Evolutionary conservation across 164 flowering plant species (phyloP), one percentile per base, ranked within the genome.

Genomic region (Buxus sempervirens): DNA sequence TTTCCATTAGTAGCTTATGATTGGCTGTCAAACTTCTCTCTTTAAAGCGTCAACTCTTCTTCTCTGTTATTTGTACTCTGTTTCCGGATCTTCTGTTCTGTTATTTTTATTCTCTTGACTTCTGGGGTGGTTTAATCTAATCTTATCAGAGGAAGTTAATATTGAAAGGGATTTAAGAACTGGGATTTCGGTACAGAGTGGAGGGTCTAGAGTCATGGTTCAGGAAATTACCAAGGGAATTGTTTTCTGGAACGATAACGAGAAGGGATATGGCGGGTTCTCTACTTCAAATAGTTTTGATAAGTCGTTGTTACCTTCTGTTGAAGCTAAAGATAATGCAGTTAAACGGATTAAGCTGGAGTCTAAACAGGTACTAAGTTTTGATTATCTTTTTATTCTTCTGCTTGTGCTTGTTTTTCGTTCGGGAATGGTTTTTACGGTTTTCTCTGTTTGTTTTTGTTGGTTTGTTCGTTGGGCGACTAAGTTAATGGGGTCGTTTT

Each of bases 281-380:
- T 41, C 45, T 27, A 24, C 5, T 59, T 26, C 25, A 23, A 58
- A 68, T 49, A 24, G 24, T 4, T 19, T 26, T 5, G 36, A 49
- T 14, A 24, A 24, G 61, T 51, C 65, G 53, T n/a, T 21, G 20
- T 4, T 63, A 62, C 27, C 24, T 63, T 62, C 24, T 70, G 32
- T 28, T 12, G 32, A 63, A 18, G 16, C 8, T 2, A 25, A 54
- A 6, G 59, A n/a, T 0, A 24, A 28, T 28, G 26, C 19, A 9
- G 23, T 16, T 21, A 69, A 70, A 23, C 56, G 68, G 55, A 64
- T 70, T 20, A 63, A 57, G 22, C 18, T 56, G 67, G 56, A 22
- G 14, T 58, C 63, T 14, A 48, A 70, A 48, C 61, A 63, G 73
- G 73, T 70, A 63, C 7, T n/a, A 7, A 2, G 58, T 57, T n/a